These are phyloP conservation scores for Geotrichum histeridarum DNA, from an alignment of 1,139 yeast genomes.

Conservation along the genomic window DNA sequence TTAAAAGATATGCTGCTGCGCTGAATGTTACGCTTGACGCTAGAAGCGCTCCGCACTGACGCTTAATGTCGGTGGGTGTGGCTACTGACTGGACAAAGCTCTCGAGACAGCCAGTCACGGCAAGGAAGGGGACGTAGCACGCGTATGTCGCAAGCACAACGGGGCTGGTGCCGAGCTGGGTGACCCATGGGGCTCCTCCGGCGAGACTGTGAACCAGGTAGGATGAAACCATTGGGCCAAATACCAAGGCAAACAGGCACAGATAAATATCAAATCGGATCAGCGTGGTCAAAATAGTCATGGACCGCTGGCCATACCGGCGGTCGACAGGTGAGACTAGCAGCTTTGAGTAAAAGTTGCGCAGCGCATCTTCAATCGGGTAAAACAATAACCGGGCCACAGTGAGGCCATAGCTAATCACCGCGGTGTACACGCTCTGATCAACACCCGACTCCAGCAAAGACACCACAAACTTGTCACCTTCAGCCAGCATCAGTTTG, in stretches of 20 bases:
- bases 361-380: conserved; percentile 83
- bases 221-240: conserved; percentile 56
- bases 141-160: conserved; percentile 66
- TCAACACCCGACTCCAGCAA: conserved; percentile 65
- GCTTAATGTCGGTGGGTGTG: conserved; percentile 53
- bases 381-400: conserved; percentile 76
- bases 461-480: conserved; percentile 75
- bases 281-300: conserved; percentile 45
- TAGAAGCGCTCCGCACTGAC: conserved; percentile 41
- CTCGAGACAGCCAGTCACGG: conserved; percentile 85
- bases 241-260: conserved; percentile 47
- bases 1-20: conserved; percentile 35
- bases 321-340: conserved; percentile 6
- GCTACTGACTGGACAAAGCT: conserved; percentile 82
- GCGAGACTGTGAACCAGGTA: conserved; percentile 43
- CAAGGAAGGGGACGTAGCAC: conserved; percentile 73
- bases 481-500: conserved; percentile 84
- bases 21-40: conserved; percentile 36
- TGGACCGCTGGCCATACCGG: conserved; percentile 41
- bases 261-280: conserved; percentile 51
- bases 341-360: conserved; percentile 49
- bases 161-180: conserved; percentile 53
- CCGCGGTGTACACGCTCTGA: conserved; percentile 84
- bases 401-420: conserved; percentile 85
- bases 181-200: conserved; percentile 45